These are phyloP conservation scores for Amauroascus verrucosus DNA, from an alignment of 2,329 filamentous ascomycete genomes.

Conservation along the genomic window DNA sequence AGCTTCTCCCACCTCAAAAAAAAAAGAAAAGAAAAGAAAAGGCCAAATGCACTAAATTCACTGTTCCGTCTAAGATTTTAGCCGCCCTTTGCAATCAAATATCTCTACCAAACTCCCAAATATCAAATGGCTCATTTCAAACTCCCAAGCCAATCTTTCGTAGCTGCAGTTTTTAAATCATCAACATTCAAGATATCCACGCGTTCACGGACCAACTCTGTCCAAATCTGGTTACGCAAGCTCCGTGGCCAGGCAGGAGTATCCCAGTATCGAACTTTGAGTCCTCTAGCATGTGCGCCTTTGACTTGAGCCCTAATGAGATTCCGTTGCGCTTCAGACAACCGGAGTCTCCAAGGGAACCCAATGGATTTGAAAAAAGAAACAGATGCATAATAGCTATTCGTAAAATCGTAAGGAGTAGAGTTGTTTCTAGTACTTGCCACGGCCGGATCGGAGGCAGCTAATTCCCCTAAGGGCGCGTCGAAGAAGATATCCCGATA, in stretches of 20 bases:
- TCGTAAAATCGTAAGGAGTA: conserved; percentile 39
- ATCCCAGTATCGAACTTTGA: conserved; percentile 50
- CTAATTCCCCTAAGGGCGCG: conserved; percentile 38
- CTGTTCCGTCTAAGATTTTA: neutral
- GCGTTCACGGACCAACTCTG: conserved; percentile 43
- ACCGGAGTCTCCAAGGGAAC: conserved; percentile 40
- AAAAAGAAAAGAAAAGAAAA: no score
- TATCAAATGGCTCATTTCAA: neutral
- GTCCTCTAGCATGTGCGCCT: conserved; percentile 41
- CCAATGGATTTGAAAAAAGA: conserved; percentile 44
- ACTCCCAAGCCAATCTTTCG: conserved; percentile 24
- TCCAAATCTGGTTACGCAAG: conserved; percentile 47
- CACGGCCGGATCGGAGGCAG: neutral
- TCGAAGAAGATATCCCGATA: conserved; percentile 49
- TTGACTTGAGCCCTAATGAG: conserved; percentile 43
- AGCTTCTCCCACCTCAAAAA: neutral
- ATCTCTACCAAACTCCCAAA: neutral
- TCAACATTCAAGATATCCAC: conserved; percentile 50
- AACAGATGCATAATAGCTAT: conserved; percentile 49
- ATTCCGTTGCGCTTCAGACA: conserved; percentile 38
- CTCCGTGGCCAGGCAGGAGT: conserved; percentile 47
- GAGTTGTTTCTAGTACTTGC: conserved; percentile 23
- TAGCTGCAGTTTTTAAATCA: conserved; percentile 43
- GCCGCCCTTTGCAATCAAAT: neutral
- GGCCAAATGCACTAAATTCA: neutral